Evolutionary conservation across 2,329 filamentous ascomycete genomes (phyloP).

Genomic region (Rhynchosporium graminicola): DNA sequence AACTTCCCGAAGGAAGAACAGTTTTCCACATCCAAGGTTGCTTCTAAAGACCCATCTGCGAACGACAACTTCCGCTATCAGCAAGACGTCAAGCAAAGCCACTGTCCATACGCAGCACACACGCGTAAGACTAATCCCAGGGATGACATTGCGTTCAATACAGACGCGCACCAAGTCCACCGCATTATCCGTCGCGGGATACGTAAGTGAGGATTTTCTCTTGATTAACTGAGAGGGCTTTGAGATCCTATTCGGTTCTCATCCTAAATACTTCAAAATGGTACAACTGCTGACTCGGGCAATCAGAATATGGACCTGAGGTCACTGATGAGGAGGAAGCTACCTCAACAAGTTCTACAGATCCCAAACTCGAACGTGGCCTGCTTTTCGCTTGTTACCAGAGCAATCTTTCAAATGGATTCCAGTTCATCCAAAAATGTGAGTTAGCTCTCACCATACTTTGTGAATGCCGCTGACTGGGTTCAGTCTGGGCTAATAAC

Average conservation of each 20-base stretch:
- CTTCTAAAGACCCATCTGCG: background rate
- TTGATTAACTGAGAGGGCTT: too few relatives aligned
- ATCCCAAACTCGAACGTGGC: conserved; percentile 43
- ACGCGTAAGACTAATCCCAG: conserved; percentile 50
- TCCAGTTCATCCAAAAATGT: conserved; percentile 45
- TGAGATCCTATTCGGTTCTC: background rate
- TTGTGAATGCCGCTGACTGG: conserved; percentile 16
- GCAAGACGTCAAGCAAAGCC: conserved; percentile 33
- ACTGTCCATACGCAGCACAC: conserved; percentile 50
- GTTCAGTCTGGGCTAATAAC: conserved; percentile 32
- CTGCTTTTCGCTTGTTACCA: conserved; percentile 50
- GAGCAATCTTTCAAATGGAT: conserved; percentile 45
- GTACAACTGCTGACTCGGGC: background rate
- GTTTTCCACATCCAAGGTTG: conserved; percentile 34
- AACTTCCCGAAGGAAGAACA: conserved; percentile 40
- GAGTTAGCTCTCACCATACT: conserved; percentile 19
- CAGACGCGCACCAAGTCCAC: conserved; percentile 34
- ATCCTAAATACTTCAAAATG: background rate
- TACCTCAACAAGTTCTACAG: background rate
- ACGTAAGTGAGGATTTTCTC: conserved; percentile 23
- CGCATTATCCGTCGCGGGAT: conserved; percentile 50
- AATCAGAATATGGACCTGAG: conserved; percentile 39
- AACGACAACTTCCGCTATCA: conserved; percentile 17
- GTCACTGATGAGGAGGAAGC: conserved; percentile 2
- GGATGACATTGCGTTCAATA: conserved; percentile 36